Evolutionary conservation across 768 basidiomycete genomes (phyloP).

Genomic region (Mycena albidolilacea): DNA sequence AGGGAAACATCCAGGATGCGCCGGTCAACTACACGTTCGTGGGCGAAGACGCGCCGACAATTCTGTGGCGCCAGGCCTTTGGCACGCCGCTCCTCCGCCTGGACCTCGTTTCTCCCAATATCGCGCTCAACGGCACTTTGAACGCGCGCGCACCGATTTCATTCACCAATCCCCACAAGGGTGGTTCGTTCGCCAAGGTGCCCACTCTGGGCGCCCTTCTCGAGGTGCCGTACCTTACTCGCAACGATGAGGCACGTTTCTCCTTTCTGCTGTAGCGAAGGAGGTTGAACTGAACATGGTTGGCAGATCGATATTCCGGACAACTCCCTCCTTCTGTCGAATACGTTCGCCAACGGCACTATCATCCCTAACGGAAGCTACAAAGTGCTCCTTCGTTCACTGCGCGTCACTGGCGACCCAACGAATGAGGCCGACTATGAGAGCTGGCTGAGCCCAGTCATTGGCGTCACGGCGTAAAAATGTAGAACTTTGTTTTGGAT

Average conservation of each 20-base stretch:
- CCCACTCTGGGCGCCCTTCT: slow-evolving; percentile 31
- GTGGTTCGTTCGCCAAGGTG: slow-evolving; percentile 55
- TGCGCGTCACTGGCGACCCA: slow-evolving; percentile 61
- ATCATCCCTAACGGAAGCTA: slow-evolving; percentile 59
- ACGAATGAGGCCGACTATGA: slow-evolving; percentile 61
- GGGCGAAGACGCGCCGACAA: slow-evolving; percentile 56
- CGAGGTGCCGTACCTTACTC: slow-evolving; percentile 22
- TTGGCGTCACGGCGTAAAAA: slow-evolving; percentile 40
- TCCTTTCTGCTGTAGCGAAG: no score
- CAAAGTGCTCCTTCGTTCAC: slow-evolving; percentile 55
- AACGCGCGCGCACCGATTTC: slow-evolving; percentile 51
- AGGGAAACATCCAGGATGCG: slow-evolving; percentile 55
- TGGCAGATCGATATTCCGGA: slow-evolving; percentile 42
- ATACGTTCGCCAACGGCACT: slow-evolving; percentile 62
- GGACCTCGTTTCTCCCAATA: slow-evolving; percentile 64
- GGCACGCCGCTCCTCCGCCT: slow-evolving; percentile 63
- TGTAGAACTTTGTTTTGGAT: no score
- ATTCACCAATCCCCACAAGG: slow-evolving; percentile 53
- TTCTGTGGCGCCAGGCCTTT: slow-evolving; percentile 61
- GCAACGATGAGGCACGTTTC: slow-evolving; percentile 35
- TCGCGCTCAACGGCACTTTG: slow-evolving; percentile 58
- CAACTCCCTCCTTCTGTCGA: slow-evolving; percentile 46
- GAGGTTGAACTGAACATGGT: neutral
- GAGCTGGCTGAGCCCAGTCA: slow-evolving; percentile 61
- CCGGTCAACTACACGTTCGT: slow-evolving; percentile 65